Evolutionary conservation across 495 filamentous ascomycete genomes (phyloP), one percentile per base, ranked within the genome.

Genomic region (Talaromyces ruber): DNA sequence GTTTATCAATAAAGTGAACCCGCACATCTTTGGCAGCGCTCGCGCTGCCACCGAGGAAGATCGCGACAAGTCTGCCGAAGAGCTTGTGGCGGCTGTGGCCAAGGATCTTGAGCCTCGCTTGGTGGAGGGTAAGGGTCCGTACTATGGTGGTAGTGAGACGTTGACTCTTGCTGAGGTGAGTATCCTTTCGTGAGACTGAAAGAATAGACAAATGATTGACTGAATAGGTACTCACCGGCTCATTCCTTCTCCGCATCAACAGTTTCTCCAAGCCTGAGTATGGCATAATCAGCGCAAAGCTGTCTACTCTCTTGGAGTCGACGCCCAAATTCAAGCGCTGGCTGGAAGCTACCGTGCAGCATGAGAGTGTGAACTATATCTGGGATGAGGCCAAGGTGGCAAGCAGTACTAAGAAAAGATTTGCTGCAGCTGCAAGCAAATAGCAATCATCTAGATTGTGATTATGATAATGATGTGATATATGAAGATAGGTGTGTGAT

Each of bases 91-190:
- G 9, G 76, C 75, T 4, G 70, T 89, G 18, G 79, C 82, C 56
- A 92, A 88, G 72, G 89, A 96, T 66, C 73, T 97, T 58, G 89
- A 90, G 73, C 88, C 89, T 2, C 69, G 89, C 28, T 72, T 97
- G 25, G 64, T 60, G 0, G 70, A 73, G 7, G 83, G 84, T 59
- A 87, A 86, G 6, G 79, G 68, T 0, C 92, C 91, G 0, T 96
- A 88, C 76, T 97, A 94, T 74, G 87, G 86, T n/a, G 92, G 91
- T 0, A 87, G 84, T 60, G 77, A 86, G 57, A 86, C 82, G 67
- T 66, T 93, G 34, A 93, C 90, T 2, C 73, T 91, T 29, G 92
- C 84, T 14, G 92, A 95, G 84, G 91, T 92, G 75, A 64, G 78
- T 14, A 62, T 47, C 43, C 22, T 2, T 24, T 2, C 3, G 6